Conservation (phyloP, 163 green algal species). For the Chlamydomonas reinhardtii region DNA sequence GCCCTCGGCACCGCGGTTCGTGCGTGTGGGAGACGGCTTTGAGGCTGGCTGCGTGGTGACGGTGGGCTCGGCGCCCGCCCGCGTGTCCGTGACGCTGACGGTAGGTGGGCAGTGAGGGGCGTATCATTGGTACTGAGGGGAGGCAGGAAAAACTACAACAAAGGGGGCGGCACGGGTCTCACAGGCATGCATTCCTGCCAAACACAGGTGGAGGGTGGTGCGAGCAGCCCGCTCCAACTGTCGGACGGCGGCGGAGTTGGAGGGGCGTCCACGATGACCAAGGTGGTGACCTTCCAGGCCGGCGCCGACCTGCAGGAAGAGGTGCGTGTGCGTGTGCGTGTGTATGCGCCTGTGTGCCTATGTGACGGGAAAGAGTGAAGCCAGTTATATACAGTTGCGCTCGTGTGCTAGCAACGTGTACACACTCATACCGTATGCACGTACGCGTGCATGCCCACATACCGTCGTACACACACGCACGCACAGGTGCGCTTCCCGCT, state of each 20-base stretch:
- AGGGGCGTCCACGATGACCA: background rate
- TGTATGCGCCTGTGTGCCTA: background rate
- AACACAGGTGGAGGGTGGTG: background rate
- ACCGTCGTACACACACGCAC: too few relatives aligned
- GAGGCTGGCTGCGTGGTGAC: constrained; percentile 54
- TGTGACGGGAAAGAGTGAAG: too few relatives aligned
- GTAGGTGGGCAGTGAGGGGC: too few relatives aligned
- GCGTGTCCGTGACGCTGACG: background rate
- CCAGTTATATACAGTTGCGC: too few relatives aligned
- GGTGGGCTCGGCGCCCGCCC: background rate
- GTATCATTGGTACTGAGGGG: too few relatives aligned
- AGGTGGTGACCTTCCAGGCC: background rate
- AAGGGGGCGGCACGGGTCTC: too few relatives aligned
- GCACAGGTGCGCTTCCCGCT: background rate
- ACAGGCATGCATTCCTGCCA: background rate
- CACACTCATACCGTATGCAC: too few relatives aligned
- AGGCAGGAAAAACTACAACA: too few relatives aligned
- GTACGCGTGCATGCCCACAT: too few relatives aligned
- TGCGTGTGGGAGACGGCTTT: constrained; percentile 66
- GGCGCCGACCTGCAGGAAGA: background rate
- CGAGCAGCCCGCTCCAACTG: background rate
- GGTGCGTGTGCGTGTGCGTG: background rate
- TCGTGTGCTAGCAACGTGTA: too few relatives aligned
- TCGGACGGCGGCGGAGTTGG: too few relatives aligned
- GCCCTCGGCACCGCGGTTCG: constrained; percentile 63